Base-by-base conservation (phyloP, 306 rosid species). In the Hippophae rhamnoides region DNA sequence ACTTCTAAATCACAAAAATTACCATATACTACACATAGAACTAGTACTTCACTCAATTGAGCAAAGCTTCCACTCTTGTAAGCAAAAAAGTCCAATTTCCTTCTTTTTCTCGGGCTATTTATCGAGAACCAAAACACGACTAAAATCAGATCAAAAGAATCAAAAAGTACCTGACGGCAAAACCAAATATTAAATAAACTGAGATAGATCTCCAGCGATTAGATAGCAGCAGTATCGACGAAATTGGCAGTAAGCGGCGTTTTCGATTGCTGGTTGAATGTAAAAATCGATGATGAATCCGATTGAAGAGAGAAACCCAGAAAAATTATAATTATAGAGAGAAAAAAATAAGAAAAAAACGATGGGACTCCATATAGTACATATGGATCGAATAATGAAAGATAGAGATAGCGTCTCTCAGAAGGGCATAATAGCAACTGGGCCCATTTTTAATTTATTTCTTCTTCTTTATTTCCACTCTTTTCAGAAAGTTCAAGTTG, bases 401-500 rank as follows among this genome's bases (percentile, higher is more conserved):
- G 83, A 81, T 60, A 40, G 70, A 47, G 83, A 81, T 43, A 51
- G 80, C 70, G 69, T 69, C 77, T 56, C 62, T 53, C 67, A 58
- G 26, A 72, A 31, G 81, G 74, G 76, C 72, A 80, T 66, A 83
- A 78, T 76, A 67, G 86, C 70, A 66, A 77, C 62, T 60, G 76
- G 69, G 45, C 84, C 73, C 76, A 58, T 41, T 48, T 64, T 60
- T 58, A 60, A 12, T 49, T 48, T 61, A 8, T 25, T 14, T 44
- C 47, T 10, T 40, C 6, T 44, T 46, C 23, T 57, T 31, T 58
- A 50, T 14, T 49, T 23, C 13, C 5, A 49, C 53, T 49, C 14
- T 49, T 31, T 31, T 2, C 4, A 31, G 38, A 31, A 31, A 31
- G 38, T 31, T 31, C 38, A 31, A 31, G 38, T 31, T 31, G 38